Percentiles rank a stretch among this genome's conserved stretches.
Evolutionary conservation across 1,139 yeast species (phyloP).

Genomic region (Geotrichum carabidarum): DNA sequence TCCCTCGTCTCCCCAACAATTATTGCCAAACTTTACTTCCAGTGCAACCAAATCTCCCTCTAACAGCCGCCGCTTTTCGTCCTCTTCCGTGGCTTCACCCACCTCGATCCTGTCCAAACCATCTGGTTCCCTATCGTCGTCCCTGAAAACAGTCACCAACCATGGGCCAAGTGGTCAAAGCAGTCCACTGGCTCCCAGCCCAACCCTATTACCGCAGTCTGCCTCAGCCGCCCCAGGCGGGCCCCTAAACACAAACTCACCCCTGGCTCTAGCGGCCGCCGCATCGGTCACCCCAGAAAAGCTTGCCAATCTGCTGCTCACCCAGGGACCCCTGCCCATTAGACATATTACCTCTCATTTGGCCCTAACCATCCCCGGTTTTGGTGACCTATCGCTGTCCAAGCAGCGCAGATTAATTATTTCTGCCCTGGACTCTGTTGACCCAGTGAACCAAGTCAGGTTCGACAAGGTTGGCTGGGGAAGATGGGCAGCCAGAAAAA

Average conservation of each 20-base stretch:
- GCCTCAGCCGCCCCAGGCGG: constrained; percentile 17
- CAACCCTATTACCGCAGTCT: not conserved
- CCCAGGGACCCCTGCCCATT: constrained; percentile 85
- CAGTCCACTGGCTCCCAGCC: constrained; percentile 1
- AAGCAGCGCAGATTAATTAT: constrained; percentile 87
- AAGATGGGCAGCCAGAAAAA: constrained; percentile 81
- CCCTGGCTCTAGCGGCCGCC: constrained; percentile 86
- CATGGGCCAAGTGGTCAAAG: constrained; percentile 1
- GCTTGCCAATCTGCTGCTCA: constrained; percentile 59
- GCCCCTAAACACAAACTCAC: constrained; percentile 66
- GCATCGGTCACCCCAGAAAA: constrained; percentile 77
- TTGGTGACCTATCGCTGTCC: constrained; percentile 72
- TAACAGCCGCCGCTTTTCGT: constrained; percentile 9
- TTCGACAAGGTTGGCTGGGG: constrained; percentile 98
- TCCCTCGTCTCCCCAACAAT: constrained; percentile 1
- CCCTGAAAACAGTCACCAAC: constrained; percentile 11
- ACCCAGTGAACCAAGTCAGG: constrained; percentile 53
- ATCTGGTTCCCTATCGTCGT: constrained; percentile 7
- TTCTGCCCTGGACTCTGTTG: constrained; percentile 77
- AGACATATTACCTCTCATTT: constrained; percentile 81
- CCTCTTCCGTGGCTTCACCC: constrained; percentile 15
- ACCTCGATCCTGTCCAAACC: constrained; percentile 14
- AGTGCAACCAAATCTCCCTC: not conserved
- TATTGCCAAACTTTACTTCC: not conserved
- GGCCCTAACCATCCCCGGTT: constrained; percentile 69